Conservation (phyloP, 306 rosid species). For the Medicago arabica region DNA sequence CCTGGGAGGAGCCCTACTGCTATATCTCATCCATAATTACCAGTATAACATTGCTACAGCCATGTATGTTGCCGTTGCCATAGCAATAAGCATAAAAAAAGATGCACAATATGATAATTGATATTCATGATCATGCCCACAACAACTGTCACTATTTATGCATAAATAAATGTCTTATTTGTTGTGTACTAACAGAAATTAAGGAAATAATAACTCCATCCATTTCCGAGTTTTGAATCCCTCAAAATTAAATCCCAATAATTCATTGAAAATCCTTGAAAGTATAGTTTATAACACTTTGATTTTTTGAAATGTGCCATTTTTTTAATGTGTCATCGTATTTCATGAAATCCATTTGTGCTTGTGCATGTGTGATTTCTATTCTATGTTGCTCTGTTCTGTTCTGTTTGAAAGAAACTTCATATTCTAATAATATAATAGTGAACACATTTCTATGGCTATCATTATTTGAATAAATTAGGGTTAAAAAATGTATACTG, state of each 20-base stretch:
- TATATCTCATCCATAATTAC: not conserved
- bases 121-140: not conserved
- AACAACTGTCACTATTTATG: not conserved
- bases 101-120: not conserved
- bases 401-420: slow-evolving; percentile 14
- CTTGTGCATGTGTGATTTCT: too few relatives aligned
- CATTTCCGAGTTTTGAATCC: slow-evolving; percentile 11
- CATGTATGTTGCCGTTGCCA: not conserved
- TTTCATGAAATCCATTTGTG: slow-evolving; percentile 11
- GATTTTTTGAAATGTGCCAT: too few relatives aligned
- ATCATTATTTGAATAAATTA: too few relatives aligned
- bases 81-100: slow-evolving; percentile 26
- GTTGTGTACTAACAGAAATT: not conserved
- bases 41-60: slow-evolving; percentile 3
- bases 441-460: not conserved
- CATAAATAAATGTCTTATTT: slow-evolving; percentile 1
- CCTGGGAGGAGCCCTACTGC: too few relatives aligned
- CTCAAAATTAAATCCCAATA: slow-evolving; percentile 21
- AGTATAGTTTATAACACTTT: too few relatives aligned
- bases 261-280: slow-evolving; percentile 15
- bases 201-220: slow-evolving; percentile 5
- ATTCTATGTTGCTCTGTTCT: not conserved
- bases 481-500: too few relatives aligned
- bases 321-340: too few relatives aligned
- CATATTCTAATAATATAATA: slow-evolving; percentile 17